Conservation (phyloP, 352 stramenopile species). For the Pythium chondricola region DNA sequence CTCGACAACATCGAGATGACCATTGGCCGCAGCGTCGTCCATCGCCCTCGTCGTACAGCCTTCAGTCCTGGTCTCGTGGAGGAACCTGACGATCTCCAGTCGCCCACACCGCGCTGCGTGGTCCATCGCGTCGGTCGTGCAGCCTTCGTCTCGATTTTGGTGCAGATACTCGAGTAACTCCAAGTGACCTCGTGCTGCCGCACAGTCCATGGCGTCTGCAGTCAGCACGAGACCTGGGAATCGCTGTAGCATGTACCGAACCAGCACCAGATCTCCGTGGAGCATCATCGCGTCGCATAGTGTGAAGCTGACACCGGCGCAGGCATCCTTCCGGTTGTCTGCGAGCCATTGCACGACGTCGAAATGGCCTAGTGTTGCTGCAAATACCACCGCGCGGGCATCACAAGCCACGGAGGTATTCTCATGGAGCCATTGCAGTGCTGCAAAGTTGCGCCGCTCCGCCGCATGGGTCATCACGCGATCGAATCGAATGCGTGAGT, state of each 20-base stretch:
- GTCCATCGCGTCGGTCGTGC: slow-evolving; percentile 2
- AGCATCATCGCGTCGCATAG: slow-evolving; percentile 5
- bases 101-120: neutral
- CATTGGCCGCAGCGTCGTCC: slow-evolving; percentile 2
- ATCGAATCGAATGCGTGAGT: neutral
- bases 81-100: slow-evolving; percentile 3
- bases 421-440: neutral
- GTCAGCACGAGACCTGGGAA: slow-evolving; percentile 4
- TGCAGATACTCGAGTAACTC: neutral
- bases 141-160: neutral
- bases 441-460: neutral
- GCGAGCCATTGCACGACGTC: slow-evolving; percentile 2
- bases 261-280: neutral
- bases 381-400: neutral
- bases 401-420: neutral
- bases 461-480: neutral
- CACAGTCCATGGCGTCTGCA: slow-evolving; percentile 4
- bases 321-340: neutral
- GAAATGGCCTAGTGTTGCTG: neutral
- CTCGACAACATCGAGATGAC: neutral
- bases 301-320: neutral
- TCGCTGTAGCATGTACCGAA: neutral
- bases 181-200: neutral
- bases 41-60: slow-evolving; percentile 1
- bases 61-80: slow-evolving; percentile 2